Conservation (phyloP, 1,139 yeast genomes). For the Candida gigantensis region DNA sequence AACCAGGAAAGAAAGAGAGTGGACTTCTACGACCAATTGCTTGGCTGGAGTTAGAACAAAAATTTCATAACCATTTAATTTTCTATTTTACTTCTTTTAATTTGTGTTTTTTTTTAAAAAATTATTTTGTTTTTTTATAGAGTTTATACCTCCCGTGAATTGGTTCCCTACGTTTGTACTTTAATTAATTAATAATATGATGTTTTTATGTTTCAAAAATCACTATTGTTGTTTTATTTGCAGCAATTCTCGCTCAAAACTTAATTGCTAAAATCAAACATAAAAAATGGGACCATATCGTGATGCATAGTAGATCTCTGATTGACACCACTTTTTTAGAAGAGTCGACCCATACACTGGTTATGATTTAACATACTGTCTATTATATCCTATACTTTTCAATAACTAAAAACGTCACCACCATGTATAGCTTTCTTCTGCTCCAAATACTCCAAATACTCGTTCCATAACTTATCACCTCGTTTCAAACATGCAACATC, state of each 20-base stretch:
- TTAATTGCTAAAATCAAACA: no score
- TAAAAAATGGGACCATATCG: no score
- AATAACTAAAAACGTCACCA: conserved; percentile 14
- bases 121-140: not conserved
- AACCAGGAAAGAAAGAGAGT: conserved; percentile 20
- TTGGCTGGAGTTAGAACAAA: conserved; percentile 7
- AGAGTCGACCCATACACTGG: no score
- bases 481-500: conserved; percentile 51
- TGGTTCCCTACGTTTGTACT: no score
- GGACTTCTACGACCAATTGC: conserved; percentile 29
- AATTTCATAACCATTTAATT: not conserved
- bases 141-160: not conserved
- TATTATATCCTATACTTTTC: not conserved
- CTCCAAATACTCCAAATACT: conserved; percentile 44
- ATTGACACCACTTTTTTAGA: no score
- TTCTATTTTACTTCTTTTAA: not conserved
- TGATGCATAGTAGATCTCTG: no score
- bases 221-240: no score
- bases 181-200: not conserved
- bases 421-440: conserved; percentile 16
- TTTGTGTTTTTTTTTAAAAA: not conserved
- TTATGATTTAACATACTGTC: not conserved
- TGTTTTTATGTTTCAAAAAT: no score
- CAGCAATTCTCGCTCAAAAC: no score
- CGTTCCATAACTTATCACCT: conserved; percentile 56